A percentile compares a stretch with the other conserved stretches of the same genome.
Evolutionary conservation across 805 yeast species (phyloP).

Genomic region (Saccharomycopsis sp.): DNA sequence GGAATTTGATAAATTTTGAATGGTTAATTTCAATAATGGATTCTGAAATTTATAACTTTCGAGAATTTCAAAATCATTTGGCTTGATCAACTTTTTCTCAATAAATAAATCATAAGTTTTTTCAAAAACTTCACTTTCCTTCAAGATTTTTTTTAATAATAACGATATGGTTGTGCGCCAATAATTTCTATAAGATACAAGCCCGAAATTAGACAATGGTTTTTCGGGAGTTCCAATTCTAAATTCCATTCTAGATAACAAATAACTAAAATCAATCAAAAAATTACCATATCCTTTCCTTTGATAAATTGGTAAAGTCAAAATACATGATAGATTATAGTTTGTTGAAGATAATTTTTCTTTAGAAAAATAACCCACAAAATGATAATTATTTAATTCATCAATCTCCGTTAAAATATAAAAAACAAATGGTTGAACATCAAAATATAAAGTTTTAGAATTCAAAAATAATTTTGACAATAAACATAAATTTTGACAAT

Average conservation of each 20-base stretch:
- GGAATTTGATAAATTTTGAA: slow-evolving; percentile 49
- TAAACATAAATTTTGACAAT: slow-evolving; percentile 84
- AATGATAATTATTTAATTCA: slow-evolving; percentile 39
- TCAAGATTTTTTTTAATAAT: slow-evolving; percentile 25
- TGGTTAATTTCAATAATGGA: slow-evolving; percentile 29
- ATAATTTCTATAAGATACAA: slow-evolving; percentile 74
- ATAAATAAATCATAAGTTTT: slow-evolving; percentile 6
- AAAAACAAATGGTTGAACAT: slow-evolving; percentile 91
- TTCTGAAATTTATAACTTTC: slow-evolving; percentile 10
- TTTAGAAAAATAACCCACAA: slow-evolving; percentile 92
- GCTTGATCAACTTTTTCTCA: not conserved
- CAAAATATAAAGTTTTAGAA: slow-evolving; percentile 86
- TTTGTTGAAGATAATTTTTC: slow-evolving; percentile 64
- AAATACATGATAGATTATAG: slow-evolving; percentile 82
- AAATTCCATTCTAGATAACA: slow-evolving; percentile 63
- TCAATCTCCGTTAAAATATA: slow-evolving; percentile 72
- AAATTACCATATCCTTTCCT: slow-evolving; percentile 83
- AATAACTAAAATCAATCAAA: slow-evolving; percentile 80
- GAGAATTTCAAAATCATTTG: slow-evolving; percentile 8
- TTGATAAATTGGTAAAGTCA: slow-evolving; percentile 82
- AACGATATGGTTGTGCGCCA: slow-evolving; percentile 67
- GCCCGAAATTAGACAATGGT: slow-evolving; percentile 89
- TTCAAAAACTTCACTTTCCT: slow-evolving; percentile 5
- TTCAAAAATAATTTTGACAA: slow-evolving; percentile 82
- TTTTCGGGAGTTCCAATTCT: slow-evolving; percentile 92